Evolutionary conservation across 176 grass and related monocot species (phyloP).

Genomic region (Oryza rufipogon): DNA sequence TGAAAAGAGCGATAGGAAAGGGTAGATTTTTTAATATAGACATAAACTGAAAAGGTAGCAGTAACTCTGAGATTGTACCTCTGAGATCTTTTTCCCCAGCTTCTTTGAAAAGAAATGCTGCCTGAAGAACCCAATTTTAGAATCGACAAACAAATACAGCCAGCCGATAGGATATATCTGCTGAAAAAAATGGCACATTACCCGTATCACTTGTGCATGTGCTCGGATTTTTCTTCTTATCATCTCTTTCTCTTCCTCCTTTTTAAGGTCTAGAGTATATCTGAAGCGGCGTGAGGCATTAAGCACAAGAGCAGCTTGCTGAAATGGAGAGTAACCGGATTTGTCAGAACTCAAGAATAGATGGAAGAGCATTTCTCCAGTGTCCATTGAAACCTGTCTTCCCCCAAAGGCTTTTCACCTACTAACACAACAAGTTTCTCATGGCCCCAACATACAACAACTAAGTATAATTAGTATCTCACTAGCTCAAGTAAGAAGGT

Average conservation of each 20-base stretch:
- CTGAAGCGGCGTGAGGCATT: slow-evolving; percentile 86
- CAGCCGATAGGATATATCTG: neutral
- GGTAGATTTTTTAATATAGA: slow-evolving; percentile 1
- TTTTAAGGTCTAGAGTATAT: slow-evolving; percentile 88
- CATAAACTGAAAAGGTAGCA: slow-evolving; percentile 15
- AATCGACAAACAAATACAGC: slow-evolving; percentile 23
- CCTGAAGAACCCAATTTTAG: slow-evolving; percentile 63
- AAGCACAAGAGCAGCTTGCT: slow-evolving; percentile 85
- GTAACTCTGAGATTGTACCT: slow-evolving; percentile 42
- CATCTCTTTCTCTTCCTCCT: slow-evolving; percentile 75
- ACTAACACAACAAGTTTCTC: slow-evolving; percentile 6
- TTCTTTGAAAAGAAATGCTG: slow-evolving; percentile 89
- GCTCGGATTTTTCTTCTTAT: slow-evolving; percentile 69
- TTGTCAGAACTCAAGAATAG: slow-evolving; percentile 38
- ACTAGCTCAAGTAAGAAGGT: neutral
- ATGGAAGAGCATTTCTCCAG: neutral
- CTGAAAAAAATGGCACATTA: slow-evolving; percentile 39
- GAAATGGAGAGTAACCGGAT: slow-evolving; percentile 39
- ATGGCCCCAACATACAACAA: neutral
- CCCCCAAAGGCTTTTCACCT: neutral
- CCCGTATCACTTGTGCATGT: slow-evolving; percentile 86
- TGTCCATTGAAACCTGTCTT: slow-evolving; percentile 3
- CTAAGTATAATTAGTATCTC: neutral
- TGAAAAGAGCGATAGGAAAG: slow-evolving; percentile 38
- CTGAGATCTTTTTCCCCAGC: slow-evolving; percentile 67